Evolutionary conservation across 441 rosid species (phyloP).

Genomic region (Cnidoscolus chayamansa): DNA sequence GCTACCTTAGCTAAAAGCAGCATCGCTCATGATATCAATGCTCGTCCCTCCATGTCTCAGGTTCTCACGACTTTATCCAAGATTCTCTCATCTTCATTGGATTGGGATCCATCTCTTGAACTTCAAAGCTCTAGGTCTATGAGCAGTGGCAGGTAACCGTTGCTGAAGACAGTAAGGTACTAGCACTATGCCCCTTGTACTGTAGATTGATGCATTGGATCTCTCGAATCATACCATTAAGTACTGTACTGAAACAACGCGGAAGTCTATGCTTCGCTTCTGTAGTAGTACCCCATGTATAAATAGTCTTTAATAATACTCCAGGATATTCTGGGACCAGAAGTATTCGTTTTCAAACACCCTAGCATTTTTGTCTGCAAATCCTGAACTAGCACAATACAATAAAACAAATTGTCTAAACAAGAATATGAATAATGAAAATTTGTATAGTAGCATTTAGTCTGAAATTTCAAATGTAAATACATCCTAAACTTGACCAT

Average conservation of each 20-base stretch:
- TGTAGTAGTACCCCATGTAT: too few relatives aligned
- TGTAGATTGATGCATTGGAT: too few relatives aligned
- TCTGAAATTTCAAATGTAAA: not conserved
- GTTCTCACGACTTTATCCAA: conserved; percentile 53
- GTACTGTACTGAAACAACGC: too few relatives aligned
- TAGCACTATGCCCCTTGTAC: too few relatives aligned
- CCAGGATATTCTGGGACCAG: too few relatives aligned
- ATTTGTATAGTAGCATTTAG: not conserved
- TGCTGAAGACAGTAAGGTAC: too few relatives aligned
- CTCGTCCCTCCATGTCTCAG: conserved; percentile 55
- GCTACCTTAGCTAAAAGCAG: conserved; percentile 72
- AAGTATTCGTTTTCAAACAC: too few relatives aligned
- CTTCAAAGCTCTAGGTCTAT: conserved; percentile 46
- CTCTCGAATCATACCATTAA: too few relatives aligned
- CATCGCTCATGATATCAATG: conserved; percentile 54
- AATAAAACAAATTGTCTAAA: not conserved
- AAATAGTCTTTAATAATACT: too few relatives aligned
- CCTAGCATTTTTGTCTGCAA: too few relatives aligned
- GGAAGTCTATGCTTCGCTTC: too few relatives aligned
- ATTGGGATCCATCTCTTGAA: conserved; percentile 87
- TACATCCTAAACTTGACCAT: not conserved
- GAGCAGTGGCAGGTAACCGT: conserved; percentile 30
- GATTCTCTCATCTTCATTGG: conserved; percentile 65
- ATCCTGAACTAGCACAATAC: too few relatives aligned
- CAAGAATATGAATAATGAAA: not conserved